A percentile compares a stretch with the other conserved stretches of the same genome.
phyloP scores from a whole-genome alignment of 306 rosid species.

The Malus domestica region DNA sequence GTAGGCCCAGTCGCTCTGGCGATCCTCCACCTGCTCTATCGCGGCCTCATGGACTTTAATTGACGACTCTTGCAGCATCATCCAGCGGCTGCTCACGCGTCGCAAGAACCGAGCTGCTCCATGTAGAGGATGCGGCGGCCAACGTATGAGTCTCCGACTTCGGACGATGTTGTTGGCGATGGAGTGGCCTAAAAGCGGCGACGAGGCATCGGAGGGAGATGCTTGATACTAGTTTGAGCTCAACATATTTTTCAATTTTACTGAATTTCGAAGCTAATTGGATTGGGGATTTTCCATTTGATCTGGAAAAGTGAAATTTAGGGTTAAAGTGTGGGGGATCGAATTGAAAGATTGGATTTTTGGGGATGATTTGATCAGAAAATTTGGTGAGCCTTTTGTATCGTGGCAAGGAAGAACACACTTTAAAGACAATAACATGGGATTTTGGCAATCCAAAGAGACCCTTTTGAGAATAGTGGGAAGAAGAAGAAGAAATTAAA shows the following conservation, averaged over 20 bases:
- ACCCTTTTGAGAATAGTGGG: no score
- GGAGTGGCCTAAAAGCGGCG: slow-evolving; percentile 48
- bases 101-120: slow-evolving; percentile 67
- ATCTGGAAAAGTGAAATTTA: not conserved
- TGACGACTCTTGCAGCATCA: slow-evolving; percentile 84
- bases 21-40: slow-evolving; percentile 93
- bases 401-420: not conserved
- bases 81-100: slow-evolving; percentile 55
- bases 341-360: not conserved
- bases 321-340: not conserved
- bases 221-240: slow-evolving; percentile 20
- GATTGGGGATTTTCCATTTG: not conserved
- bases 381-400: not conserved
- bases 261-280: not conserved
- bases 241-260: slow-evolving; percentile 20
- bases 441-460: no score
- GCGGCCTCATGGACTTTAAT: slow-evolving; percentile 74
- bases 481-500: no score
- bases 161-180: slow-evolving; percentile 26
- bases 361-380: not conserved
- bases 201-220: slow-evolving; percentile 23
- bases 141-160: slow-evolving; percentile 39
- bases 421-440: not conserved
- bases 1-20: slow-evolving; percentile 88
- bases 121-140: slow-evolving; percentile 33